Evolutionary conservation across 163 green algal species (phyloP).

Genomic region (Chlorella variabilis): DNA sequence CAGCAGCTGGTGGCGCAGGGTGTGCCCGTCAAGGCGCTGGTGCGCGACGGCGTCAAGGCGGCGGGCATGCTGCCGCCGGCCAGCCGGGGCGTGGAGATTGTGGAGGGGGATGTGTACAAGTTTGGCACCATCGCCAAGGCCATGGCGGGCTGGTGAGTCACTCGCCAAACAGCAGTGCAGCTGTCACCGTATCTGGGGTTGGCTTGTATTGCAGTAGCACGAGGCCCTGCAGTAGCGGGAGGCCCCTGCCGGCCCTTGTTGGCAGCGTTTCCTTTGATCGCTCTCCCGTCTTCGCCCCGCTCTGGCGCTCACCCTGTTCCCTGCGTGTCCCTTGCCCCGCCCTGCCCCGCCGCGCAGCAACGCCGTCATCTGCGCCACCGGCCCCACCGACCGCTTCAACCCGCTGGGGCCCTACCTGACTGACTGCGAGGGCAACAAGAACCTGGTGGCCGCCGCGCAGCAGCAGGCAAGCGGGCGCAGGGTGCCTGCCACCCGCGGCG

Average conservation of each 20-base stretch:
- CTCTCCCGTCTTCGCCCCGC: no score
- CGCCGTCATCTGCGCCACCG: constrained; percentile 73
- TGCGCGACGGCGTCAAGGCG: constrained; percentile 61
- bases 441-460: constrained; percentile 78
- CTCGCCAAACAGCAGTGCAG: no score
- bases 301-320: no score
- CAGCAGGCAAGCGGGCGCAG: constrained; percentile 40
- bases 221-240: no score
- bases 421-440: constrained; percentile 78
- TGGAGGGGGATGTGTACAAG: constrained; percentile 70
- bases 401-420: constrained; percentile 82
- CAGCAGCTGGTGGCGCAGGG: constrained; percentile 54
- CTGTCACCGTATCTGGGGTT: no score
- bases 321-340: no score
- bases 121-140: constrained; percentile 60
- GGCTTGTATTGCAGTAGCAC: no score
- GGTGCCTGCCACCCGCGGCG: no score
- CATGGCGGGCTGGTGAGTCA: constrained; percentile 52
- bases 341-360: constrained; percentile 60
- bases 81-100: constrained; percentile 57
- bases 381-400: constrained; percentile 62
- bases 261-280: no score
- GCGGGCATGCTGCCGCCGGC: constrained; percentile 30
- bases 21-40: constrained; percentile 68
- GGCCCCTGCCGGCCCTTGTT: no score